A percentile compares a stretch with the other conserved stretches of the same genome.
These are phyloP conservation scores for Dothiorella sarmentorum DNA, from an alignment of 2,329 filamentous ascomycete species.

Conservation along the genomic window DNA sequence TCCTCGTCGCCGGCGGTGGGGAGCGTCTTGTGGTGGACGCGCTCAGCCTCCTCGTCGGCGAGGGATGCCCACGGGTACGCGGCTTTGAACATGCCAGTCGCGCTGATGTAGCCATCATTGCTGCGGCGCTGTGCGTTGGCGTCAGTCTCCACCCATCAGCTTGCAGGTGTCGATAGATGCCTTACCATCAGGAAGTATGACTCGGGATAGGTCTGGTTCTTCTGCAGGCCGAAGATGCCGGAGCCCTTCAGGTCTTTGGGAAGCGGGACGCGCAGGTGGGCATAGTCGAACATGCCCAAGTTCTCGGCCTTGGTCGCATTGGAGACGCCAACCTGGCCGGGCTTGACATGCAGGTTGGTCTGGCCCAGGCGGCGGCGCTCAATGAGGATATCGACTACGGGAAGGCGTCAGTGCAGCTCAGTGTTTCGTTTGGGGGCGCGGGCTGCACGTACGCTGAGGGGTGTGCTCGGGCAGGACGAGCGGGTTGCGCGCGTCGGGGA, in stretches of 20 bases:
- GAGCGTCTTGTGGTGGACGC: constrained; percentile 79
- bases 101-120: constrained; percentile 78
- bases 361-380: constrained; percentile 84
- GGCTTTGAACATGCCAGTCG: constrained; percentile 90
- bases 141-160: background rate
- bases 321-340: constrained; percentile 66
- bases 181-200: constrained; percentile 91
- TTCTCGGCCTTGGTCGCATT: constrained; percentile 70
- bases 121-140: constrained; percentile 61
- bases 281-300: constrained; percentile 88
- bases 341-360: constrained; percentile 82
- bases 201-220: constrained; percentile 62
- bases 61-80: constrained; percentile 75
- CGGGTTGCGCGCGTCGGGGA: constrained; percentile 63
- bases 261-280: constrained; percentile 86
- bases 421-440: constrained; percentile 24
- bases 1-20: constrained; percentile 81
- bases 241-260: constrained; percentile 84
- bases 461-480: constrained; percentile 60
- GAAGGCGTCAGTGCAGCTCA: constrained; percentile 23
- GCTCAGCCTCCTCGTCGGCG: constrained; percentile 70
- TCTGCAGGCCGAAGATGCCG: constrained; percentile 78
- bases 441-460: constrained; percentile 56
- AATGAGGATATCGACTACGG: constrained; percentile 58
- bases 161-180: background rate